Evolutionary conservation across 805 yeast species (phyloP).

Genomic region (Candida oleophila): DNA sequence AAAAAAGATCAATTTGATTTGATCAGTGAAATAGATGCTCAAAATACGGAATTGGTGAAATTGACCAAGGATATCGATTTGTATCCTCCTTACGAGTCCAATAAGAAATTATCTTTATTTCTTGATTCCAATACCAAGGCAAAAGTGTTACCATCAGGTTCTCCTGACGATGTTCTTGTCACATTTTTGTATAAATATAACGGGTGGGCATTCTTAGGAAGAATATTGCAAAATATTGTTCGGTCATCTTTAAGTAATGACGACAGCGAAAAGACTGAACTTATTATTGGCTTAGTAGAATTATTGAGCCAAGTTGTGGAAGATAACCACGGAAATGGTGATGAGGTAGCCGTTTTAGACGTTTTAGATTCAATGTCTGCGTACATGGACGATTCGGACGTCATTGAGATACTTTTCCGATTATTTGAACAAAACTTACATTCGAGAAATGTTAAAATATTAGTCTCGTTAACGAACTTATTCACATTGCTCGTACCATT

Average conservation of each 20-base stretch:
- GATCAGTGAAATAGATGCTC: constrained; percentile 49
- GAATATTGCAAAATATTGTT: constrained; percentile 66
- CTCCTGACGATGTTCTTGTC: constrained; percentile 41
- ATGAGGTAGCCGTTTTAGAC: constrained; percentile 17
- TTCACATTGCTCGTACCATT: constrained; percentile 47
- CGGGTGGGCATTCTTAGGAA: constrained; percentile 87
- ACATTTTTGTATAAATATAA: constrained; percentile 72
- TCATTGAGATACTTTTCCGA: constrained; percentile 59
- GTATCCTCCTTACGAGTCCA: constrained; percentile 57
- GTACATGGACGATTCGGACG: constrained; percentile 56
- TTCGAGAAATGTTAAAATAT: constrained; percentile 46
- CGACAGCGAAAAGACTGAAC: constrained; percentile 35
- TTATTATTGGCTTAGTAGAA: constrained; percentile 49
- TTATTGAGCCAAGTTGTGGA: constrained; percentile 48
- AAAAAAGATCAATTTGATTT: constrained; percentile 35
- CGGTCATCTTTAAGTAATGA: constrained; percentile 29
- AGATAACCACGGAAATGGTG: constrained; percentile 31
- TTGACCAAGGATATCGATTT: constrained; percentile 48
- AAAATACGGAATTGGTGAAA: constrained; percentile 52
- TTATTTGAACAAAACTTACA: constrained; percentile 69
- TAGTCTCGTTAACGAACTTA: constrained; percentile 48
- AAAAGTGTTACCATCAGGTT: constrained; percentile 56
- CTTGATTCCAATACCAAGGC: constrained; percentile 61
- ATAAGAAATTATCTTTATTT: constrained; percentile 43
- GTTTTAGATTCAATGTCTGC: constrained; percentile 42